Evolutionary conservation across 164 flowering plant species (phyloP).

Genomic region (Magnolia officinalis): DNA sequence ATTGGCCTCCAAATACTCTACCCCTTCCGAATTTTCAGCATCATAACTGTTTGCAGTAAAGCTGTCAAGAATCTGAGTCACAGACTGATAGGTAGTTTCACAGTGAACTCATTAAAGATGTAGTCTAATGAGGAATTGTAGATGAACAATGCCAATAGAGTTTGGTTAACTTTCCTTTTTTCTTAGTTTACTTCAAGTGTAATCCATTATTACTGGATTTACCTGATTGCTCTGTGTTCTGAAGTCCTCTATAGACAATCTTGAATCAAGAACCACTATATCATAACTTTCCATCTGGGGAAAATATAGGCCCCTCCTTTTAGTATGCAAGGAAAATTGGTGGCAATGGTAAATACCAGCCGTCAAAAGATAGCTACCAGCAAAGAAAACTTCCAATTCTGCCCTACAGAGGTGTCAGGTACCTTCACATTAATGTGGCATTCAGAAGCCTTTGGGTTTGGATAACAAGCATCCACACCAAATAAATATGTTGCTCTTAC

Average conservation of each 20-base stretch:
- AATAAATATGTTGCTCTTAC: neutral
- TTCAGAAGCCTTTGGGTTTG: neutral
- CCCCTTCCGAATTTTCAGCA: neutral
- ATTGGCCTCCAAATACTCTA: slow-evolving; percentile 3
- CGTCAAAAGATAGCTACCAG: neutral
- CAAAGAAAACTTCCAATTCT: slow-evolving; percentile 2
- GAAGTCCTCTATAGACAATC: slow-evolving; percentile 9
- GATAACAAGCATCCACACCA: slow-evolving; percentile 1
- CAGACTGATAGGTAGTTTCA: neutral
- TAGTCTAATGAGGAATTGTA: neutral
- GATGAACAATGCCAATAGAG: neutral
- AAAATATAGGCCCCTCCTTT: neutral
- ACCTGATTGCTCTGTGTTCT: slow-evolving; percentile 10
- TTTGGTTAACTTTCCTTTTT: neutral
- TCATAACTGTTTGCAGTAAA: neutral
- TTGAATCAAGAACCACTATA: neutral
- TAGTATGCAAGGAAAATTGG: neutral
- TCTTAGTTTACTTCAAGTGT: neutral
- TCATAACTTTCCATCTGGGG: slow-evolving; percentile 3
- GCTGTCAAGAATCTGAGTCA: slow-evolving; percentile 7
- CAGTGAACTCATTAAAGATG: neutral
- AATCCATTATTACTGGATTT: neutral
- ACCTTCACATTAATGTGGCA: neutral
- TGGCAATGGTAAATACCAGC: neutral
- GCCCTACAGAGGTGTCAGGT: neutral